These are phyloP conservation scores for Extremus antarcticus DNA, from an alignment of 495 filamentous ascomycete genomes.

Conservation along the genomic window DNA sequence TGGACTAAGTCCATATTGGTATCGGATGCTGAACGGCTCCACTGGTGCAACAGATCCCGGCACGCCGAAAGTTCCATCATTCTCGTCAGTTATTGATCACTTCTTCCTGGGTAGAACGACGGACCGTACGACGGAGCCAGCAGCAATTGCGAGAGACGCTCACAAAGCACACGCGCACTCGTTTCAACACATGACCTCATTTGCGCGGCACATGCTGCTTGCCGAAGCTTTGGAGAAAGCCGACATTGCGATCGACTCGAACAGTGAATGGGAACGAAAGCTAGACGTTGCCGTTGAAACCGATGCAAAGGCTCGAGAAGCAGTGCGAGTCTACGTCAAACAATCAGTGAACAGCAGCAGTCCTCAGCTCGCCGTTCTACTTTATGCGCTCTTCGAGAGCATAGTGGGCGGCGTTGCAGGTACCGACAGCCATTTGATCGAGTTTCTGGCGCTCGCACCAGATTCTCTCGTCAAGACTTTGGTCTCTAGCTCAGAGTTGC, in stretches of 20 bases:
- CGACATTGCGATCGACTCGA: conserved; percentile 41
- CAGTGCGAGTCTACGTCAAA: conserved; percentile 36
- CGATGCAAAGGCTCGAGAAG: conserved; percentile 47
- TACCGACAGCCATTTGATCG: conserved; percentile 3
- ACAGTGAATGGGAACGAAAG: conserved; percentile 77
- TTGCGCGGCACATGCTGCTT: conserved; percentile 54
- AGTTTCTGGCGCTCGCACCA: conserved; percentile 15
- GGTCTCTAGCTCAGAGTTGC: neutral
- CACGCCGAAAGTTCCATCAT: conserved; percentile 34
- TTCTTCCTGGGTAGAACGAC: conserved; percentile 11
- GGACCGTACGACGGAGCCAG: neutral
- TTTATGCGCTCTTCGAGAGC: conserved; percentile 22
- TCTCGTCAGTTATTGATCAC: conserved; percentile 7
- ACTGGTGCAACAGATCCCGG: conserved; percentile 27
- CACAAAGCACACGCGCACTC: neutral
- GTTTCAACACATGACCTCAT: conserved; percentile 11
- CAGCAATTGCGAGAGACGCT: neutral
- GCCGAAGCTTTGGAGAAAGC: conserved; percentile 51
- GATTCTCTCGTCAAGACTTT: conserved; percentile 5
- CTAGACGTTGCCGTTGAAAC: conserved; percentile 58
- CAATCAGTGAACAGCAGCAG: neutral
- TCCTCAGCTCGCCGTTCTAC: conserved; percentile 13
- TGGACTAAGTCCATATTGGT: conserved; percentile 76
- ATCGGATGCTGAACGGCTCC: conserved; percentile 47
- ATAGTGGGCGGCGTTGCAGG: neutral